Evolutionary conservation across 352 stramenopile species (phyloP).

Genomic region (Phytophthora brassicae): DNA sequence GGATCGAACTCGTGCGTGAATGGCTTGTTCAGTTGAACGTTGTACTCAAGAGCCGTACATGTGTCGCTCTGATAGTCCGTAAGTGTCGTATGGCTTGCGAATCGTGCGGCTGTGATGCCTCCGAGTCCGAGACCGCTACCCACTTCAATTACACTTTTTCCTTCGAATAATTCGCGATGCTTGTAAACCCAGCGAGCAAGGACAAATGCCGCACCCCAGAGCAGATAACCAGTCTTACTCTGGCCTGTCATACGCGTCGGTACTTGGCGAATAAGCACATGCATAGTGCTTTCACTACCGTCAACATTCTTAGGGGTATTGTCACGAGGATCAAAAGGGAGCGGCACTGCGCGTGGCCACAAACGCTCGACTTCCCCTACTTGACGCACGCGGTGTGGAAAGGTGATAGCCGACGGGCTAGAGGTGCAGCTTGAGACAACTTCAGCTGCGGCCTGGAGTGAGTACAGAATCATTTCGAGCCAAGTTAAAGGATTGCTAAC

Average conservation of each 20-base stretch:
- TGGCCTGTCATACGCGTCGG: constrained; percentile 84
- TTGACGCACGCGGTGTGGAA: constrained; percentile 62
- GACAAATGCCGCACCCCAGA: constrained; percentile 83
- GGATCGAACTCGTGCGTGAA: constrained; percentile 73
- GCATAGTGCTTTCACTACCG: constrained; percentile 28
- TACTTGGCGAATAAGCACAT: constrained; percentile 81
- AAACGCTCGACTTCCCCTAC: constrained; percentile 57
- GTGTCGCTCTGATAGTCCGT: constrained; percentile 89
- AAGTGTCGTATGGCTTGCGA: constrained; percentile 59
- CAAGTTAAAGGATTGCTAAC: neutral
- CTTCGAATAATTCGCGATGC: constrained; percentile 70
- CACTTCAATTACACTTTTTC: constrained; percentile 79
- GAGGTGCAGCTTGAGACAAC: constrained; percentile 69
- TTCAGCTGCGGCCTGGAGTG: constrained; percentile 52
- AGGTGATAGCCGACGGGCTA: constrained; percentile 67
- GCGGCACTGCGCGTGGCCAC: constrained; percentile 51
- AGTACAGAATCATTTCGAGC: neutral
- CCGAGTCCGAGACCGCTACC: constrained; percentile 80
- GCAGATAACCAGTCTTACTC: constrained; percentile 82
- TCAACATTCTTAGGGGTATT: constrained; percentile 21
- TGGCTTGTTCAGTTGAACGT: constrained; percentile 68
- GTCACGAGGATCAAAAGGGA: constrained; percentile 70
- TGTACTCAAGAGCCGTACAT: constrained; percentile 74
- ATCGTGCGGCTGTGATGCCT: constrained; percentile 75
- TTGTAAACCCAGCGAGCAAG: constrained; percentile 82